A percentile compares a stretch with the other conserved stretches of the same genome.
Conservation (phyloP, 768 basidiomycete species). For the Megacollybia marginata region DNA sequence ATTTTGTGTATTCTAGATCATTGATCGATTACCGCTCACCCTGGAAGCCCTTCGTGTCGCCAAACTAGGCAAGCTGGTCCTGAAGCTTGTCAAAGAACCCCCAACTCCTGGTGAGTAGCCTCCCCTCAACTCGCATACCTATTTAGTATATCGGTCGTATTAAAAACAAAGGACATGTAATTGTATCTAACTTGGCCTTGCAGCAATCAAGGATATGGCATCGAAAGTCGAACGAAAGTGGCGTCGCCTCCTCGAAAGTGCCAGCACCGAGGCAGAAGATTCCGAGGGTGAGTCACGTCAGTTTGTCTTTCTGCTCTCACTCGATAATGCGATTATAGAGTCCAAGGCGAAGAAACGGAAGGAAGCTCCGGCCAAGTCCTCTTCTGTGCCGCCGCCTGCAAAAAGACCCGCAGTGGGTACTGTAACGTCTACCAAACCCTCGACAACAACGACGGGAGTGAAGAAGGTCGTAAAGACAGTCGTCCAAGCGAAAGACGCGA, state of each 20-base stretch:
- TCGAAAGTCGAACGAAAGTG: conserved; percentile 81
- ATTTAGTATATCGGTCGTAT: not conserved
- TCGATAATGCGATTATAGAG: conserved; percentile 28
- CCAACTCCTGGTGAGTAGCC: conserved; percentile 70
- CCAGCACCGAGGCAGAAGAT: conserved; percentile 34
- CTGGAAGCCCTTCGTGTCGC: conserved; percentile 60
- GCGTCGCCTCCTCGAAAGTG: conserved; percentile 54
- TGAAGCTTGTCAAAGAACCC: conserved; percentile 69
- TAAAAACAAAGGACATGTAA: conserved; percentile 23
- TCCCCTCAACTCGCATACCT: conserved; percentile 2
- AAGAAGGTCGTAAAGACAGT: conserved; percentile 51
- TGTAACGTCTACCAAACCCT: conserved; percentile 31
- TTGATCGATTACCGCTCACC: conserved; percentile 76
- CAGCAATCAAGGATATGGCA: conserved; percentile 92
- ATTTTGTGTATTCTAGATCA: conserved; percentile 41
- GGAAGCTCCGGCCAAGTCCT: conserved; percentile 39
- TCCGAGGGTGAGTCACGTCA: conserved; percentile 72
- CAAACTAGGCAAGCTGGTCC: conserved; percentile 74
- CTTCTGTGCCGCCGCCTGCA: conserved; percentile 40
- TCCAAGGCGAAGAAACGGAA: conserved; percentile 71
- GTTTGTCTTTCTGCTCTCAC: conserved; percentile 21
- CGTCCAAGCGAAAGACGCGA: conserved; percentile 54
- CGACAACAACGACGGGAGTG: conserved; percentile 20
- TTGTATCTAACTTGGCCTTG: conserved; percentile 63
- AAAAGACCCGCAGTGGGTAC: conserved; percentile 60